Evolutionary conservation across 257 asterid genomes (phyloP), one percentile per base, ranked within the genome.

Genomic region (Plantago ovata): DNA sequence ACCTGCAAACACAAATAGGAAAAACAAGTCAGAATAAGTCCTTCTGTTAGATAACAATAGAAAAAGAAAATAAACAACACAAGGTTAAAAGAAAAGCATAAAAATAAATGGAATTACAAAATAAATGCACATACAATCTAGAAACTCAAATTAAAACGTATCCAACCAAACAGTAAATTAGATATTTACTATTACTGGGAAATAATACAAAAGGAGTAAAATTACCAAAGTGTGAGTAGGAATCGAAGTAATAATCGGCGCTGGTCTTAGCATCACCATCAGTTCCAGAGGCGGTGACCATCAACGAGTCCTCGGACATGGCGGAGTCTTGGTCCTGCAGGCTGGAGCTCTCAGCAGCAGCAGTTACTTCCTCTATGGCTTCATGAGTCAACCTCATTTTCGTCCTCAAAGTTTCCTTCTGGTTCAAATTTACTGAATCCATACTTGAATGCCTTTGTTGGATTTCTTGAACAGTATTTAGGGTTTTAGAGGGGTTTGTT

Each of bases 191-290:
- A 28, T 28, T 3, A 28, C 2, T 28, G 6, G 7, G 36, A 28
- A 28, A 2, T 8, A 4, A n/a, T n/a, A 13, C 15, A 41, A 41
- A 14, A 41, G 13, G 15, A 13, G 7, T 42, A 13, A 42, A 41
- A 42, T 59, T 71, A 92, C 98, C 98, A 51, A 88, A 92, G 61
- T 92, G 98, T 9, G 96, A 85, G 75, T 92, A 92, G 16, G 98
- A 92, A 66, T 92, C 96, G 69, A 92, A 92, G 83, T 88, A 92
- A 78, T 92, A 92, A 67, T 92, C 98, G 16, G 96, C 94, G 71
- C 96, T 85, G 59, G 98, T 92, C 76, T 84, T 83, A 59, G 83
- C 84, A 53, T 73, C 84, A 48, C 74, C 85, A 22, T 58, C 67
- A 28, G 12, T 41, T 14, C 15, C 58, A 24, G 32, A 24, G 2